Percentiles rank a stretch among this genome's conserved stretches.
phyloP scores from a whole-genome alignment of 2,329 filamentous ascomycete species.

The Aureobasidium vineae region DNA sequence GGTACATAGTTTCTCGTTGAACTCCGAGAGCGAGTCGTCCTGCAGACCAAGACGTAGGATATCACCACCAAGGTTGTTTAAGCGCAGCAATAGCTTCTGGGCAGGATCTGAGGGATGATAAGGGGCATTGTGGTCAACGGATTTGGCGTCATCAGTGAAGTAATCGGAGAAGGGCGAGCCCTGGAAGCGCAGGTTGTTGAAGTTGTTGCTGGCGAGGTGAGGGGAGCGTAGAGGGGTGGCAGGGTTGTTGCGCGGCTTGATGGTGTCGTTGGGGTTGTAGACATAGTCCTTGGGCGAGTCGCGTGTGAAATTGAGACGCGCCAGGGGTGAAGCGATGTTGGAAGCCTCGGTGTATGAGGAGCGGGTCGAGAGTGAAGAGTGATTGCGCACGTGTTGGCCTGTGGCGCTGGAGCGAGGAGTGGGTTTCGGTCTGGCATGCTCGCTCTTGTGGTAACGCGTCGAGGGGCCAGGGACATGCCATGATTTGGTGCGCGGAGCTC shows the following conservation, averaged over 20 bases:
- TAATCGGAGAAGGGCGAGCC: slow-evolving; percentile 45
- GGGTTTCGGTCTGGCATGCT: slow-evolving; percentile 28
- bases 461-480: slow-evolving; percentile 39
- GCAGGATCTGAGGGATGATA: slow-evolving; percentile 33
- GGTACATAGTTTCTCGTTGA: slow-evolving; percentile 30
- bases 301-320: slow-evolving; percentile 26
- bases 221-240: slow-evolving; percentile 29
- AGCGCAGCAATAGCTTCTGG: slow-evolving; percentile 40
- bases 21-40: slow-evolving; percentile 16
- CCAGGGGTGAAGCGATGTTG: slow-evolving; percentile 24
- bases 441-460: slow-evolving; percentile 35
- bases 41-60: slow-evolving; percentile 36
- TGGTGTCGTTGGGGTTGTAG: slow-evolving; percentile 18
- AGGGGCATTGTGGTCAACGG: slow-evolving; percentile 29
- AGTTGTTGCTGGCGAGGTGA: slow-evolving; percentile 14
- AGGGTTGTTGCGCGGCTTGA: slow-evolving; percentile 27
- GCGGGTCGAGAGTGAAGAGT: slow-evolving; percentile 19
- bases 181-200: slow-evolving; percentile 30
- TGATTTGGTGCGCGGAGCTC: slow-evolving; percentile 27
- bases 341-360: slow-evolving; percentile 19
- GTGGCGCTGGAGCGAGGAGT: slow-evolving; percentile 10
- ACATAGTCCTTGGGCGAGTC: slow-evolving; percentile 24
- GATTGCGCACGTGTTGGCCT: slow-evolving; percentile 14
- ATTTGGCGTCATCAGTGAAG: slow-evolving; percentile 41
- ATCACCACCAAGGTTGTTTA: slow-evolving; percentile 40